These are phyloP conservation scores for Rostrohypoxylon terebratum DNA, from an alignment of 495 filamentous ascomycete species.

Conservation along the genomic window DNA sequence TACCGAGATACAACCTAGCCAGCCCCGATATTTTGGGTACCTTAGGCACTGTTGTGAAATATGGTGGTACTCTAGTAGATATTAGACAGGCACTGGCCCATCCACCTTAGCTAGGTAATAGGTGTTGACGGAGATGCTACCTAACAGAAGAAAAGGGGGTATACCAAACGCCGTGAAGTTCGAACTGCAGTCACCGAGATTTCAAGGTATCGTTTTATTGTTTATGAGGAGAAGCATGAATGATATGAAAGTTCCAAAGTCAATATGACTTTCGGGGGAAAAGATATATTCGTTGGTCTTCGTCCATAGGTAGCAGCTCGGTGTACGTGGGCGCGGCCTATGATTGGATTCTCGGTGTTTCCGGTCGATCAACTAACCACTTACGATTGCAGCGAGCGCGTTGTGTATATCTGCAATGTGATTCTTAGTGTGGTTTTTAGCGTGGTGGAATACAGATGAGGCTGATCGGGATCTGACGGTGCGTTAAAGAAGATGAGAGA, in stretches of 20 bases:
- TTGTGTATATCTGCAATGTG: neutral
- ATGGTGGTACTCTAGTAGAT: no score
- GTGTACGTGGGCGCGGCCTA: slow-evolving; percentile 13
- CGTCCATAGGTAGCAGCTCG: slow-evolving; percentile 10
- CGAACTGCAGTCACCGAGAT: neutral
- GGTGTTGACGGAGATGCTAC: neutral
- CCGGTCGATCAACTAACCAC: slow-evolving; percentile 33
- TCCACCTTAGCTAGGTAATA: neutral
- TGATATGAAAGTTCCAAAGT: neutral
- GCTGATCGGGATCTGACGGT: slow-evolving; percentile 24
- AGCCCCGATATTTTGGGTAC: slow-evolving; percentile 37
- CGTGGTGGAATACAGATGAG: neutral
- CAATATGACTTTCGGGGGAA: slow-evolving; percentile 12
- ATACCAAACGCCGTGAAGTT: neutral
- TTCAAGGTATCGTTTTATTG: neutral
- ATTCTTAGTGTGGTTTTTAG: slow-evolving; percentile 16
- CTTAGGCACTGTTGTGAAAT: slow-evolving; percentile 12
- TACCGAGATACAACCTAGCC: slow-evolving; percentile 31
- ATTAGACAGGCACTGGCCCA: neutral
- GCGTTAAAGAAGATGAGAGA: slow-evolving; percentile 9
- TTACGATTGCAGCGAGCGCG: slow-evolving; percentile 10
- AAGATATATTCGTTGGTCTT: slow-evolving; percentile 18
- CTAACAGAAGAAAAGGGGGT: neutral
- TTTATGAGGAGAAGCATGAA: neutral
- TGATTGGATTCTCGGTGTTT: slow-evolving; percentile 42